A percentile compares a stretch with the other conserved stretches of the same genome.
Conservation (phyloP, 108 stramenopile genomes). For the Cyclotella distinguenda region DNA sequence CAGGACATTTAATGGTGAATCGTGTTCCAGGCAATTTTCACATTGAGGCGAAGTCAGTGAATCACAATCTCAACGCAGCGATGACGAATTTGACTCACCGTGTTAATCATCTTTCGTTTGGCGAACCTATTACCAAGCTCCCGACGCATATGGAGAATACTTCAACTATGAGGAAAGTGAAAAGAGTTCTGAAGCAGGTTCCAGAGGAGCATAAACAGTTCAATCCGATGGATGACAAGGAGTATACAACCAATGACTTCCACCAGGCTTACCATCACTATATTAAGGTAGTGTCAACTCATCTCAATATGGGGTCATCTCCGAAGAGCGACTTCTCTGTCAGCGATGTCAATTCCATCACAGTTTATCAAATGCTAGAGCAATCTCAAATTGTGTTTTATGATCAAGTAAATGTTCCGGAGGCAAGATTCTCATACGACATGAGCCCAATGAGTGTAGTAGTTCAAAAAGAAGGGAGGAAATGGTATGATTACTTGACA, state of each 20-base stretch:
- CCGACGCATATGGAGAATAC: conserved; percentile 39
- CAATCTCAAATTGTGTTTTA: conserved; percentile 91
- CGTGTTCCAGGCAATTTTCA: conserved; percentile 97
- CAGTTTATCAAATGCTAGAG: conserved; percentile 87
- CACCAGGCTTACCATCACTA: conserved; percentile 97
- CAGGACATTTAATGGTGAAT: conserved; percentile 84
- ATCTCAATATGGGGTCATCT: conserved; percentile 69
- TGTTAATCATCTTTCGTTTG: conserved; percentile 93
- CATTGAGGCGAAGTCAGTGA: conserved; percentile 94
- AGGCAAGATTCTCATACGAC: conserved; percentile 90
- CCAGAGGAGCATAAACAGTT: conserved; percentile 83
- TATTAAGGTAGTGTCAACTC: conserved; percentile 96
- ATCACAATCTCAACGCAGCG: conserved; percentile 94
- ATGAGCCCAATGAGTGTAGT: conserved; percentile 93
- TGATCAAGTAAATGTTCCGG: conserved; percentile 81
- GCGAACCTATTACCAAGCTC: conserved; percentile 66
- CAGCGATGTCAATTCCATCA: conserved; percentile 52
- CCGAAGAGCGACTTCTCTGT: conserved; percentile 20
- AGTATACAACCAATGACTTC: conserved; percentile 64
- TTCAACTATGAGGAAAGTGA: conserved; percentile 53
- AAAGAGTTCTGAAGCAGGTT: conserved; percentile 80
- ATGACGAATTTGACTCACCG: conserved; percentile 94
- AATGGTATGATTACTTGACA: conserved; percentile 97
- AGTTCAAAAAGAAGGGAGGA: conserved; percentile 76
- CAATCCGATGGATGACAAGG: conserved; percentile 78